Evolutionary conservation across 2,329 filamentous ascomycete species (phyloP).

Genomic region (Colletotrichum lupini): DNA sequence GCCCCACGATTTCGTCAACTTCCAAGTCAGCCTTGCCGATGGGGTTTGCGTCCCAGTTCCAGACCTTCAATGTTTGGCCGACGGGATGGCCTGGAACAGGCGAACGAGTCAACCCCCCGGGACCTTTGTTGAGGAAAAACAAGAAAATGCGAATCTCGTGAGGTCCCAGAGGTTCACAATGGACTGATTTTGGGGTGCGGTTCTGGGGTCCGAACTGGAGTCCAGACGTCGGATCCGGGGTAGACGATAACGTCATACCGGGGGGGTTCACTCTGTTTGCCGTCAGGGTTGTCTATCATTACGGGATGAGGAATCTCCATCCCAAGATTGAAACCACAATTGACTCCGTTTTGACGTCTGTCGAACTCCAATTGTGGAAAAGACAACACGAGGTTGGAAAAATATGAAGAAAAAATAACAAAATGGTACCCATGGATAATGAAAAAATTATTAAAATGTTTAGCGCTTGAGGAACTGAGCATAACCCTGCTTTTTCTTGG

Average conservation of each 20-base stretch:
- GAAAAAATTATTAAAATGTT: neutral
- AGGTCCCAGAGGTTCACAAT: neutral
- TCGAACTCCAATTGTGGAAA: slow-evolving; percentile 1
- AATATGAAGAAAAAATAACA: neutral
- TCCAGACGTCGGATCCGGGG: slow-evolving; percentile 31
- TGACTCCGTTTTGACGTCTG: slow-evolving; percentile 31
- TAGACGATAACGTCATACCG: slow-evolving; percentile 29
- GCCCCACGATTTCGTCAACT: slow-evolving; percentile 30
- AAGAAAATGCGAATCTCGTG: neutral
- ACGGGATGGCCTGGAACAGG: neutral
- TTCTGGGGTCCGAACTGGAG: slow-evolving; percentile 11
- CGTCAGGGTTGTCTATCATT: slow-evolving; percentile 12
- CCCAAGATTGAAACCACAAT: slow-evolving; percentile 7
- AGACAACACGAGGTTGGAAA: neutral
- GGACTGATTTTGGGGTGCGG: slow-evolving; percentile 15
- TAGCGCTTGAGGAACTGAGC: neutral
- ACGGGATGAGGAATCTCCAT: slow-evolving; percentile 14
- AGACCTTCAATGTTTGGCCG: neutral
- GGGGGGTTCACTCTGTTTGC: neutral
- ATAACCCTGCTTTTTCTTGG: slow-evolving; percentile 1
- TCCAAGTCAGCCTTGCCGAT: slow-evolving; percentile 3
- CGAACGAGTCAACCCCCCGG: slow-evolving; percentile 7
- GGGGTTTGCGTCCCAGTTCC: neutral
- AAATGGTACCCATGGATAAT: neutral
- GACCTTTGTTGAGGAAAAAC: neutral